Conservation (phyloP, 208 protist species). For the Phytomonas sp. region DNA sequence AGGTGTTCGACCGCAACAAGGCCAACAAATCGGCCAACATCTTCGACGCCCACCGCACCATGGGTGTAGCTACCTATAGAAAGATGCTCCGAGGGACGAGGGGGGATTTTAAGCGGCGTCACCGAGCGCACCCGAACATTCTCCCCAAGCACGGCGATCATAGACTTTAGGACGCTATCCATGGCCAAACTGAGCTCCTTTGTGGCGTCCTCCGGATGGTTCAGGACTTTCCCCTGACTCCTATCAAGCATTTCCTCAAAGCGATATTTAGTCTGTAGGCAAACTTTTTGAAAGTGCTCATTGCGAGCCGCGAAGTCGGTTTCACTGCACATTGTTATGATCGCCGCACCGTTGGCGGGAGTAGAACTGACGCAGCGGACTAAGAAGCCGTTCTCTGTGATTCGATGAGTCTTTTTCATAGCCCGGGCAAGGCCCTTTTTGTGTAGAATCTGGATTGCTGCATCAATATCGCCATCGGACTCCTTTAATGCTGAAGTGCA, state of each 20-base stretch:
- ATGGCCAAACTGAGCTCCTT: slow-evolving; percentile 32
- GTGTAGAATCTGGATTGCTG: slow-evolving; percentile 65
- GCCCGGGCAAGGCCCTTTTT: slow-evolving; percentile 71
- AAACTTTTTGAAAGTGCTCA: slow-evolving; percentile 58
- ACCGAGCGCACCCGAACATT: slow-evolving; percentile 67
- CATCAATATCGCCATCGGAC: slow-evolving; percentile 58
- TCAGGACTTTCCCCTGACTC: slow-evolving; percentile 38
- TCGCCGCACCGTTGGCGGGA: slow-evolving; percentile 35
- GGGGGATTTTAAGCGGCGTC: slow-evolving; percentile 33
- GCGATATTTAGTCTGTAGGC: slow-evolving; percentile 23
- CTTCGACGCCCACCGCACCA: slow-evolving; percentile 28
- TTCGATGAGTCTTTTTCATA: slow-evolving; percentile 74
- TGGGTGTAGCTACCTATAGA: slow-evolving; percentile 74
- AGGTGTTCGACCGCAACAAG: slow-evolving; percentile 57
- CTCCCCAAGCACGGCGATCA: slow-evolving; percentile 78
- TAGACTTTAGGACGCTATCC: slow-evolving; percentile 16
- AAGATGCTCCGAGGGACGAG: slow-evolving; percentile 44
- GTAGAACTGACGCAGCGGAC: slow-evolving; percentile 39
- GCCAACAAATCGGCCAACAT: slow-evolving; percentile 74
- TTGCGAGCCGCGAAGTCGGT: slow-evolving; percentile 89
- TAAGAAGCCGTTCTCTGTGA: slow-evolving; percentile 77
- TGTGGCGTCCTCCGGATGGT: slow-evolving; percentile 33
- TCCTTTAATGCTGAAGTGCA: slow-evolving; percentile 80
- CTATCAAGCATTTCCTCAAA: slow-evolving; percentile 34
- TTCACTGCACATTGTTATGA: slow-evolving; percentile 82